Percentiles rank a stretch among this genome's conserved stretches.
Evolutionary conservation across 345 rosid genomes (phyloP).

Genomic region (Rhizophora mangle): DNA sequence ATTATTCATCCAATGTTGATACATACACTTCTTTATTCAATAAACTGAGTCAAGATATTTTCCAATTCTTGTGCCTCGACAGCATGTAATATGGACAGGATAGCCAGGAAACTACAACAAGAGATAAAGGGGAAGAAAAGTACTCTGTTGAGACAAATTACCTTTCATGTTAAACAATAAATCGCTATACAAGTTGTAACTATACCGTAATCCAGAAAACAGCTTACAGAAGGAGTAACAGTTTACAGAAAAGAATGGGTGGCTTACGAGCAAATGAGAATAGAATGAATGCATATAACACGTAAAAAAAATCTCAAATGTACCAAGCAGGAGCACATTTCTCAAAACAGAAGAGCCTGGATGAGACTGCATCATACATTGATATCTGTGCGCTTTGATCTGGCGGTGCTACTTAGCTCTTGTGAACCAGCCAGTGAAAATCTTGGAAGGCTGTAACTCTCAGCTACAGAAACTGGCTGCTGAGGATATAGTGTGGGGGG

Average conservation of each 20-base stretch:
- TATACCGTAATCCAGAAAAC: slow-evolving; percentile 8
- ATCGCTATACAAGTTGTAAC: slow-evolving; percentile 19
- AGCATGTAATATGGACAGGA: no score
- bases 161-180: slow-evolving; percentile 7
- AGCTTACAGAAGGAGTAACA: neutral
- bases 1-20: no score
- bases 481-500: slow-evolving; percentile 97
- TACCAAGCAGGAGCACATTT: neutral
- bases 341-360: neutral
- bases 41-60: no score
- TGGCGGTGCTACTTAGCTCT: slow-evolving; percentile 50
- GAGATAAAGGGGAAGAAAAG: neutral
- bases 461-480: slow-evolving; percentile 72
- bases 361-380: slow-evolving; percentile 47
- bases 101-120: no score
- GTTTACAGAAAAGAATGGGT: slow-evolving; percentile 27
- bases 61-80: no score
- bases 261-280: slow-evolving; percentile 10
- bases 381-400: slow-evolving; percentile 81
- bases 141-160: neutral
- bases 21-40: no score
- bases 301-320: neutral
- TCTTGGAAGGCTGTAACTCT: slow-evolving; percentile 71
- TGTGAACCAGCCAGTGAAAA: slow-evolving; percentile 50
- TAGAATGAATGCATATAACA: neutral